Base-by-base conservation (phyloP, 176 grass and related monocot species). In the Canna indica region DNA sequence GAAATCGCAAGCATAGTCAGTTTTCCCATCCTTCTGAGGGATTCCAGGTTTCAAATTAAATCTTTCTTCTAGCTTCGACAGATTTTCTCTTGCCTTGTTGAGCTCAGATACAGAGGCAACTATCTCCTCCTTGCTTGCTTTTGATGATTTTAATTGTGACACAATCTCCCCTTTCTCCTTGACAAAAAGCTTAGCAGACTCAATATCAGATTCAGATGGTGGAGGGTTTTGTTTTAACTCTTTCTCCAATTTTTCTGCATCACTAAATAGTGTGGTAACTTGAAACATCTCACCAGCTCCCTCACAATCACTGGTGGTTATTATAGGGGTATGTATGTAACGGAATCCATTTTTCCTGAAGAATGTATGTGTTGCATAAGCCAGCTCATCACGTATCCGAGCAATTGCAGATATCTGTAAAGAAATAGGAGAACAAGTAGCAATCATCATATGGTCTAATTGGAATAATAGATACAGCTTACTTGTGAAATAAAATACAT, bases 221-320 rank as follows among this genome's bases (percentile, higher is more conserved):
- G 74, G 78, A 68, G 88, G 92, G 64, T 87, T 83, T 48, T 85
- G 80, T 78, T 81, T 88, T 32, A 96, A 73, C 68, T 91, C 88
- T 70, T 96, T 91, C 73, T 85, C 92, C 22, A 74, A 46, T 69
- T 91, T 96, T 66, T 96, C 88, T 64, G 88, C 83, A 50, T 91
- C 85, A 69, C 79, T 92, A 48, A 96, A 87, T 18, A 96, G 81
- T 70, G 83, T 80, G 0, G 88, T 96, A 25, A 91, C 88, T 80
- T 96, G 93, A 68, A 96, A 96, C 88, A 96, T 96, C 81, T 96
- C 93, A 59, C 93, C 93, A 27, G 88, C 93, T 71, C 93, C 93
- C 77, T 96, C 93, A 72, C 93, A 96, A 58, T 96, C 85, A 56
- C 88, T 92, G 17, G 86, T 92, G 45, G 93, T 96, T 73, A 96